Conservation (phyloP, 2,329 filamentous ascomycete genomes). For the Fusarium armeniacum region DNA sequence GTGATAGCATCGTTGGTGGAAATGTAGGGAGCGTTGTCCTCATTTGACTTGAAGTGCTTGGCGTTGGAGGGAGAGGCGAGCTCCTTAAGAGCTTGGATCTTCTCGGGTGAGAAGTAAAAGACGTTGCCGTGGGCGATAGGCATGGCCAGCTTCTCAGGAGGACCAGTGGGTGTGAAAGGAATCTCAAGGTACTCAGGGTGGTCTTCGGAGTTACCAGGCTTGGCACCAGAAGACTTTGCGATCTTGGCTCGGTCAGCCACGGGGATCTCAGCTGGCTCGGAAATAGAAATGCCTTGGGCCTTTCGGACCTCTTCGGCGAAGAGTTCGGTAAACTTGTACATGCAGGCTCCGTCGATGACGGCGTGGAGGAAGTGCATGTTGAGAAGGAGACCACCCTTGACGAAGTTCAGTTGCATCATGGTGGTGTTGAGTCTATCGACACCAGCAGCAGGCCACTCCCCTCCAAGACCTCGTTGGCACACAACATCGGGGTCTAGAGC, state of each 20-base stretch:
- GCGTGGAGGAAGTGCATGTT: slow-evolving; percentile 23
- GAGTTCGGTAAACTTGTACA: slow-evolving; percentile 28
- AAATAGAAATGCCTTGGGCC: slow-evolving; percentile 4
- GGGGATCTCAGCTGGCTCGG: neutral
- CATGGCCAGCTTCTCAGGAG: slow-evolving; percentile 16
- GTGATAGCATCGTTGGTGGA: slow-evolving; percentile 25
- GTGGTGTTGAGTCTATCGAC: slow-evolving; percentile 16
- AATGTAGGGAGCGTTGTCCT: slow-evolving; percentile 1
- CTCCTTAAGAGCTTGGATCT: slow-evolving; percentile 9
- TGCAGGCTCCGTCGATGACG: neutral
- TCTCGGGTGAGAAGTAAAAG: slow-evolving; percentile 25
- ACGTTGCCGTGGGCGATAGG: slow-evolving; percentile 17
- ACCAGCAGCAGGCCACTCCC: slow-evolving; percentile 24
- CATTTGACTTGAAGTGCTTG: neutral
- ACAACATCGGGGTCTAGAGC: slow-evolving; percentile 16
- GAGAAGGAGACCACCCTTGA: slow-evolving; percentile 10
- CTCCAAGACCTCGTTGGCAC: slow-evolving; percentile 19
- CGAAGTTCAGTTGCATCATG: slow-evolving; percentile 19
- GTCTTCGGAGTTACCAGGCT: slow-evolving; percentile 15
- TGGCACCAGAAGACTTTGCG: slow-evolving; percentile 9
- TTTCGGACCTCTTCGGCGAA: slow-evolving; percentile 15
- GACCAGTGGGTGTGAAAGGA: slow-evolving; percentile 11
- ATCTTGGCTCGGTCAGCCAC: slow-evolving; percentile 8
- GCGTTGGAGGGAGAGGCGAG: neutral
- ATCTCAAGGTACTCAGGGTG: slow-evolving; percentile 19